phyloP scores from a whole-genome alignment of 805 yeast species.

The Saccharomycopsis guyanensis region DNA sequence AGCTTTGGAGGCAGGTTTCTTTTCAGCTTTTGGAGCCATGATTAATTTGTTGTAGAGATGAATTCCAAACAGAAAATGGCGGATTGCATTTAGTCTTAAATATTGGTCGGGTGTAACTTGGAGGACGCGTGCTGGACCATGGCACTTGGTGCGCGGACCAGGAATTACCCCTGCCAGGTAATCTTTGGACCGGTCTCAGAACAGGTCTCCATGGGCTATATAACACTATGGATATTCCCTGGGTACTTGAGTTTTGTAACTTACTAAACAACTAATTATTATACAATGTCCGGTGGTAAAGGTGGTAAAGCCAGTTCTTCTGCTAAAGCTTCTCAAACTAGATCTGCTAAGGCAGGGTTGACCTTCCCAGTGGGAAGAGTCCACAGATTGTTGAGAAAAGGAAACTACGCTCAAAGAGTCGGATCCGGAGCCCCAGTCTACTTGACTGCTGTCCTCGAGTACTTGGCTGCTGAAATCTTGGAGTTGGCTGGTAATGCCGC shows the following conservation, averaged over 20 bases:
- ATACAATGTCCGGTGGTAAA: conserved; percentile 60
- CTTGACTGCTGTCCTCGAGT: conserved; percentile 94
- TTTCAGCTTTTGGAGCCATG: conserved; percentile 61
- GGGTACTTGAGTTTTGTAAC: not conserved
- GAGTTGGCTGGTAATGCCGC: conserved; percentile 99
- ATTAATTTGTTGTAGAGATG: conserved; percentile 11
- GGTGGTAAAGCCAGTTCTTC: conserved; percentile 92
- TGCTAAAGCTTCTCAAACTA: conserved; percentile 93
- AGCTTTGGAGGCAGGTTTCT: conserved; percentile 85
- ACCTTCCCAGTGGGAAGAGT: conserved; percentile 99
- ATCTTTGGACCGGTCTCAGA: not conserved
- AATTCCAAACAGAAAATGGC: no score
- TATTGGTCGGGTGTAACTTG: not conserved
- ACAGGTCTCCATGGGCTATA: no score
- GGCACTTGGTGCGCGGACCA: no score
- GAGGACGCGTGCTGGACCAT: not conserved
- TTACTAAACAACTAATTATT: not conserved
- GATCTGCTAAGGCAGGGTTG: conserved; percentile 98
- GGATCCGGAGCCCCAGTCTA: conserved; percentile 99
- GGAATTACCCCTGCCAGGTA: not conserved
- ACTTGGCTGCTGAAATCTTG: conserved; percentile 94
- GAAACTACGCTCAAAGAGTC: conserved; percentile 96
- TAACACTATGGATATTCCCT: no score
- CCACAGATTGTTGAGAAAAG: conserved; percentile 92
- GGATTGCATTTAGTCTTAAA: not conserved